Evolutionary conservation across 2,329 filamentous ascomycete genomes (phyloP).

Genomic region (Didymella pomorum): DNA sequence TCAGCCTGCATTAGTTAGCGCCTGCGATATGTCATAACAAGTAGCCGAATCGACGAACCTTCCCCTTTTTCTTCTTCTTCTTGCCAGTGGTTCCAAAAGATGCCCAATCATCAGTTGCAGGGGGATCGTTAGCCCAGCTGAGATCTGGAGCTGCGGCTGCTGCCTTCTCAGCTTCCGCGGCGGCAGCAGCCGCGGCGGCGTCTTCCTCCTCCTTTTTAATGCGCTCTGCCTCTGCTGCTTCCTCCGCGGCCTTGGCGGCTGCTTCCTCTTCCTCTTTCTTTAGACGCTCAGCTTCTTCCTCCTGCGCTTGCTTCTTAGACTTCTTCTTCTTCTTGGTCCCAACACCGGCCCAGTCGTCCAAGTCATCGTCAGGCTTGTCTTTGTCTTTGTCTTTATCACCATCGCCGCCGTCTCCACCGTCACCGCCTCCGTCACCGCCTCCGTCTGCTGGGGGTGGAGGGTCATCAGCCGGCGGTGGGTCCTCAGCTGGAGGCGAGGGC

Average conservation of each 20-base stretch:
- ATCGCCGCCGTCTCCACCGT: conserved; percentile 48
- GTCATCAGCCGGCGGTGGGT: conserved; percentile 38
- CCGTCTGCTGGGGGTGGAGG: conserved; percentile 49
- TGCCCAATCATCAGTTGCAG: conserved; percentile 44
- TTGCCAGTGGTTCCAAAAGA: conserved; percentile 39
- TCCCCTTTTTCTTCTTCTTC: conserved; percentile 53
- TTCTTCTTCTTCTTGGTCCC: conserved; percentile 54
- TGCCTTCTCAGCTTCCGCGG: conserved; percentile 40
- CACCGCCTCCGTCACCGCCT: conserved; percentile 42
- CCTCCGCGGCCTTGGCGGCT: conserved; percentile 33
- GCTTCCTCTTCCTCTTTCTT: conserved; percentile 51
- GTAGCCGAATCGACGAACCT: conserved; percentile 48
- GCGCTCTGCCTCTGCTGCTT: conserved; percentile 49
- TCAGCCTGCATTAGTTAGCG: conserved; percentile 36
- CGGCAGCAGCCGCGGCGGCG: conserved; percentile 28
- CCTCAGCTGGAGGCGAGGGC: conserved; percentile 48
- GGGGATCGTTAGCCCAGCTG: conserved; percentile 37
- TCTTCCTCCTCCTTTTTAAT: conserved; percentile 25
- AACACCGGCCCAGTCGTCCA: conserved; percentile 33
- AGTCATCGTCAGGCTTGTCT: conserved; percentile 46
- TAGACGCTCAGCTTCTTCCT: conserved; percentile 47
- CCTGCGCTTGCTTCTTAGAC: conserved; percentile 47
- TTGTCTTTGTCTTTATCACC: conserved; percentile 41
- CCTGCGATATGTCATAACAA: conserved; percentile 43
- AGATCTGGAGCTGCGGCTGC: conserved; percentile 36